A percentile compares a stretch with the other conserved stretches of the same genome.
Conservation (phyloP, 2,329 filamentous ascomycete genomes). For the Salinomyces thailandicus region DNA sequence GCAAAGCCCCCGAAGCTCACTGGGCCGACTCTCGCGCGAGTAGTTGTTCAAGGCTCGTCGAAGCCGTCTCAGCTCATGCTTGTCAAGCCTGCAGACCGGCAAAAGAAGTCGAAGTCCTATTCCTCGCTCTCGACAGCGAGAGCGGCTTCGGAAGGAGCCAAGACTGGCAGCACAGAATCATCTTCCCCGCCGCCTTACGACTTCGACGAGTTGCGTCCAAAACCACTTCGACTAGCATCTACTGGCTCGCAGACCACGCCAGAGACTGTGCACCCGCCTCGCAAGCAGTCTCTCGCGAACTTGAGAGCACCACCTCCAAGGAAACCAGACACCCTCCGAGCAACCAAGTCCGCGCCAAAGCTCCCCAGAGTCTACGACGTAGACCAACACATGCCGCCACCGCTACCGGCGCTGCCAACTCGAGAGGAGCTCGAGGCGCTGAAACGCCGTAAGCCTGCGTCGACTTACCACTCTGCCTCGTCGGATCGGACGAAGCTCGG, state of each 20-base stretch:
- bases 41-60: constrained; percentile 21
- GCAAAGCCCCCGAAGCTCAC: constrained; percentile 10
- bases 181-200: constrained; percentile 7
- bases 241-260: constrained; percentile 5
- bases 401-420: too few relatives aligned
- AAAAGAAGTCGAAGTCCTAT: constrained; percentile 8
- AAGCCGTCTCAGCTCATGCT: constrained; percentile 20
- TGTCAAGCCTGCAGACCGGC: constrained; percentile 17
- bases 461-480: constrained; percentile 34
- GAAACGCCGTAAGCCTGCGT: too few relatives aligned
- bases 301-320: background rate
- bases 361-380: too few relatives aligned
- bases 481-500: constrained; percentile 39
- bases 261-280: constrained; percentile 2
- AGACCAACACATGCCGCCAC: too few relatives aligned
- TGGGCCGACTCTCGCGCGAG: constrained; percentile 18
- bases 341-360: constrained; percentile 9
- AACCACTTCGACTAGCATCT: background rate
- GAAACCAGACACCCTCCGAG: constrained; percentile 5
- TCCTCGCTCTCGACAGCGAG: background rate
- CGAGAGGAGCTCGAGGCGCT: too few relatives aligned
- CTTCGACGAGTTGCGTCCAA: background rate
- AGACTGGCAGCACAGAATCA: constrained; percentile 1
- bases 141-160: background rate
- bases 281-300: constrained; percentile 8